phyloP scores from a whole-genome alignment of 306 rosid genomes.

The Cyclanthera cordifolia region DNA sequence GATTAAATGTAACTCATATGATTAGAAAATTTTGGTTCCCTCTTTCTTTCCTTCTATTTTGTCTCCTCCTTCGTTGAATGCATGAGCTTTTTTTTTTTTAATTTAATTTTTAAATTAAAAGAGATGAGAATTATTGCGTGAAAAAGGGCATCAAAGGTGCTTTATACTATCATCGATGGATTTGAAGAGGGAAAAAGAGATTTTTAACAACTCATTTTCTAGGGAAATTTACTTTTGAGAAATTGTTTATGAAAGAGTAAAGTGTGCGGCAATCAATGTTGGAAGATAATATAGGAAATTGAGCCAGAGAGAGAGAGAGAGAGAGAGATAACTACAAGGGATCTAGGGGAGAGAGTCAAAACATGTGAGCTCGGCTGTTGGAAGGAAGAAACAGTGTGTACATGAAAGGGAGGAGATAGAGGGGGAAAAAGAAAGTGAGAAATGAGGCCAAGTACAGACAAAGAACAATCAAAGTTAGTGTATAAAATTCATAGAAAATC shows the following conservation, averaged over 20 bases:
- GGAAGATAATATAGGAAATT: background rate
- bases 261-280: background rate
- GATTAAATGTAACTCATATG: background rate
- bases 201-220: background rate
- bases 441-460: conserved; percentile 14
- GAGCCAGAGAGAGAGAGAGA: background rate
- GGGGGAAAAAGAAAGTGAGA: conserved; percentile 4
- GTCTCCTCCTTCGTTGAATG: conserved; percentile 2
- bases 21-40: background rate
- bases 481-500: conserved; percentile 11
- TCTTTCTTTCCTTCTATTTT: background rate
- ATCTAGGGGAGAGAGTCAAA: background rate
- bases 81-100: background rate
- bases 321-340: background rate
- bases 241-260: background rate
- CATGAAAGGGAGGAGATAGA: background rate
- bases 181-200: background rate
- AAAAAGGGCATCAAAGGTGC: background rate
- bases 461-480: conserved; percentile 6
- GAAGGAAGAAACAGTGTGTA: background rate
- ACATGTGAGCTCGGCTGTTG: conserved; percentile 6
- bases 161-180: background rate
- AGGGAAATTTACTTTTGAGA: conserved; percentile 1
- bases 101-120: background rate
- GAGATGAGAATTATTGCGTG: background rate